Percentiles rank a stretch among this genome's conserved stretches.
phyloP scores from a whole-genome alignment of 345 rosid genomes.

The Viola odorata region DNA sequence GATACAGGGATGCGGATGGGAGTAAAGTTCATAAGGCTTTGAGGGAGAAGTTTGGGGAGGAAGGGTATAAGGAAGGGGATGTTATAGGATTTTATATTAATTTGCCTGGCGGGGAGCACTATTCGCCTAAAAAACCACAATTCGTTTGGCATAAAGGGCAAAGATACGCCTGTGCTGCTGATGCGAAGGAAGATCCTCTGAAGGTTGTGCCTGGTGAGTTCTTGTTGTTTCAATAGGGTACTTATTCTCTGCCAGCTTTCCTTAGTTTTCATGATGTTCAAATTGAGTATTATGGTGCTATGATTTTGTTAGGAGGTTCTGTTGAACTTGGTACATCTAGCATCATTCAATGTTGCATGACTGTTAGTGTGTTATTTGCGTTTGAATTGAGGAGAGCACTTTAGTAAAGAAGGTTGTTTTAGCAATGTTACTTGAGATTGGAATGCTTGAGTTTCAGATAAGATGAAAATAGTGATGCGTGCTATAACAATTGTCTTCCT shows the following conservation, averaged over 20 bases:
- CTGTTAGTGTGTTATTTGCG: not conserved
- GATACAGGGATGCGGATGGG: constrained; percentile 93
- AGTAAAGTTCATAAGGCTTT: constrained; percentile 92
- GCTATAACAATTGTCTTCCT: not conserved
- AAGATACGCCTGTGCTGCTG: constrained; percentile 69
- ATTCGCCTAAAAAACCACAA: constrained; percentile 70
- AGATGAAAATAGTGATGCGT: not conserved
- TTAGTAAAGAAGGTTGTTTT: not conserved
- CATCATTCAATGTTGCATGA: not conserved
- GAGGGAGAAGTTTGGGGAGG: constrained; percentile 81
- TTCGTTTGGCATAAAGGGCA: constrained; percentile 88
- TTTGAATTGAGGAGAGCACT: not conserved
- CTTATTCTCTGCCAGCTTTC: not conserved
- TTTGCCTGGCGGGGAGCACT: constrained; percentile 72
- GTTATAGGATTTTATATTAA: constrained; percentile 85
- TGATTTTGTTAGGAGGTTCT: not conserved
- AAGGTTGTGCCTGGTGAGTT: constrained; percentile 73
- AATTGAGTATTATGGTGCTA: not conserved
- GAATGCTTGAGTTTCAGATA: not conserved
- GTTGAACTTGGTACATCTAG: not conserved
- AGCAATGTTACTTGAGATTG: not conserved
- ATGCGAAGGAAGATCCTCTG: constrained; percentile 78
- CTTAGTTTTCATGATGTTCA: not conserved
- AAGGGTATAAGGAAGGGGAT: constrained; percentile 89
- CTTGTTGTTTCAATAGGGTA: not conserved